Evolutionary conservation across 257 asterid species (phyloP), one percentile per base, ranked within the genome.

Genomic region (Solanum raphanifolium): DNA sequence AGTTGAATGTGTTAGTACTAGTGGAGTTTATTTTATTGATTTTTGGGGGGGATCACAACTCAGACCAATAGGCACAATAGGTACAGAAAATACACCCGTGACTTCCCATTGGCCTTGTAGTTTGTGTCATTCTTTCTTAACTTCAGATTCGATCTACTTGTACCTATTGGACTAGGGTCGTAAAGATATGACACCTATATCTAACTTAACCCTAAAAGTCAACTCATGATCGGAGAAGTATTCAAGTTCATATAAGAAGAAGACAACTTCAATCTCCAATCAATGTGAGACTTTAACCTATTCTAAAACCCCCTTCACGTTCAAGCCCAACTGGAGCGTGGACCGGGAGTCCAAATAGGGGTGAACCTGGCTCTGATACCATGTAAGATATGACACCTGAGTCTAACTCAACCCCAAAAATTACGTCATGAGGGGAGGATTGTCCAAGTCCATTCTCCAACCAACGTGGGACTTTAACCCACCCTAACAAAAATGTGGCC

Each of bases 61-160:
- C 87, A 43, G 38, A 36, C 88, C 75, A 87, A 86, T 72, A 71
- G 13, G 6, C 23, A 81, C 83, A 87, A 86, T 72, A 72, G 15
- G 6, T 27, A 81, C 82, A 78, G 72, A 69, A 87, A 73, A 82
- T 21, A 86, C 12, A 38, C 91, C 92, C 91, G 91, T 89, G 91
- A 89, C 87, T 83, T 46, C 20, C 68, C 87, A 65, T 86, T 55
- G 75, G 88, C 60, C 83, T 78, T 29, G 90, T 71, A 88, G 39
- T 83, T 41, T 52, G 88, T 87, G 92, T 55, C 85, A 79, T 78
- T 79, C 87, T 78, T 88, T 83, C 81, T 35, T 29, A 5, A 85
- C n/a, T 86, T 23, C 25, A 13, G 16, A 86, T 69, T 86, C n/a
- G 18, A 69, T 41, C 60, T 48, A 48, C 21, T 15, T 46, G 55